Evolutionary conservation across 2,329 filamentous ascomycete genomes (phyloP).

Genomic region (Neonectria sp.): DNA sequence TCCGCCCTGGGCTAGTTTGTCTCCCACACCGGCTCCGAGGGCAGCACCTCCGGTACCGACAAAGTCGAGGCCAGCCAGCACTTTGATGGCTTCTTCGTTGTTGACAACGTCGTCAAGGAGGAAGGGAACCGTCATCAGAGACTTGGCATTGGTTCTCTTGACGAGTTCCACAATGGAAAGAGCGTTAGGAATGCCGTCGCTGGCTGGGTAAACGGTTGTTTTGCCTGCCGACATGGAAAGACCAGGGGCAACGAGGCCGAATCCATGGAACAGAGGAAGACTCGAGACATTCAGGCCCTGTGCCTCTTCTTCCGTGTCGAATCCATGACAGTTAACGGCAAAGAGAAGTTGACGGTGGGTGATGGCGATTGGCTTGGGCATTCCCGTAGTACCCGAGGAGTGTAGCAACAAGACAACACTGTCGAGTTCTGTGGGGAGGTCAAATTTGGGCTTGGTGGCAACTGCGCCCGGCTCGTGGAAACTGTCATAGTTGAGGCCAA

Average conservation of each 20-base stretch:
- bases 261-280: slow-evolving; percentile 54
- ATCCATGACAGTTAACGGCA: slow-evolving; percentile 48
- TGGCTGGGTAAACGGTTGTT: slow-evolving; percentile 47
- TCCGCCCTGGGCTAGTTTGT: slow-evolving; percentile 36
- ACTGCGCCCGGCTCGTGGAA: slow-evolving; percentile 27
- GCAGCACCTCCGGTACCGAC: slow-evolving; percentile 52
- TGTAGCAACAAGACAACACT: slow-evolving; percentile 49
- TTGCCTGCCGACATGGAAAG: slow-evolving; percentile 50
- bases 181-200: slow-evolving; percentile 44
- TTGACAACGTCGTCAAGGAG: slow-evolving; percentile 52
- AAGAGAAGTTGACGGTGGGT: slow-evolving; percentile 49
- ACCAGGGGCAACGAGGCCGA: slow-evolving; percentile 51
- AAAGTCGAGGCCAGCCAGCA: slow-evolving; percentile 47
- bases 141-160: slow-evolving; percentile 37
- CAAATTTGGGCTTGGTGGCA: slow-evolving; percentile 30
- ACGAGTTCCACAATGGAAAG: slow-evolving; percentile 45
- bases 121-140: slow-evolving; percentile 53
- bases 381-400: slow-evolving; percentile 54
- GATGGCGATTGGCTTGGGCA: slow-evolving; percentile 54
- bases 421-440: slow-evolving; percentile 41
- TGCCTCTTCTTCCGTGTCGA: slow-evolving; percentile 37
- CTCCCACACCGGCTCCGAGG: slow-evolving; percentile 46
- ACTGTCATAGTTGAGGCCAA: slow-evolving; percentile 28
- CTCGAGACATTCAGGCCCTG: slow-evolving; percentile 50
- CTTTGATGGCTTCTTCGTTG: slow-evolving; percentile 27